phyloP scores from a whole-genome alignment of 148 eudicot species.

The Chenopodium quinoa region DNA sequence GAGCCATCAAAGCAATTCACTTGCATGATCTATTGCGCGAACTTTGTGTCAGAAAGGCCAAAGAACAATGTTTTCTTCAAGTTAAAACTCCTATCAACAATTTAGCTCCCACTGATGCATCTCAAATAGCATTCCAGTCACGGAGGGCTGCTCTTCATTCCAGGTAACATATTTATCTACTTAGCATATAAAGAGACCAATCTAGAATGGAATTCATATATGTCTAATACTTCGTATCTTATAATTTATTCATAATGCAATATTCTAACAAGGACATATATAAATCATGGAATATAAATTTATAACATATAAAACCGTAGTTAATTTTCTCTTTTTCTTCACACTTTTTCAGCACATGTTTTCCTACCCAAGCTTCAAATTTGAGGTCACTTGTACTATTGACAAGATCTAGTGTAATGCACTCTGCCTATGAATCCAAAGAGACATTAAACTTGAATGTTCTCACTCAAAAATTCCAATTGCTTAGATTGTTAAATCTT shows the following conservation, averaged over 20 bases:
- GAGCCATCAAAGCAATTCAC: slow-evolving; percentile 17
- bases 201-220: too few species aligned
- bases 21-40: slow-evolving; percentile 36
- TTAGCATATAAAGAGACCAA: too few species aligned
- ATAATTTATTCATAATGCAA: too few species aligned
- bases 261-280: too few species aligned
- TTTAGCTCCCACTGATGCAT: background rate
- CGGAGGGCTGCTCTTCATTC: slow-evolving; percentile 25
- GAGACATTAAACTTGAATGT: background rate
- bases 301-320: too few species aligned
- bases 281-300: too few species aligned
- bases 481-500: slow-evolving; percentile 21
- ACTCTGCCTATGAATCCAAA: slow-evolving; percentile 1
- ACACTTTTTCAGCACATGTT: background rate
- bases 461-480: background rate
- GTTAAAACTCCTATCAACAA: background rate
- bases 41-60: slow-evolving; percentile 29
- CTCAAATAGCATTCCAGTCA: background rate
- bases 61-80: slow-evolving; percentile 29
- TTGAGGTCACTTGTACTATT: slow-evolving; percentile 13
- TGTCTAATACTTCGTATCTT: too few species aligned
- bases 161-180: slow-evolving; percentile 9
- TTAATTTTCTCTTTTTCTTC: too few species aligned
- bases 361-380: background rate
- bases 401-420: background rate